Evolutionary conservation across 176 grass and related monocot species (phyloP), one percentile per base, ranked within the genome.

Genomic region (Chloris gayana): DNA sequence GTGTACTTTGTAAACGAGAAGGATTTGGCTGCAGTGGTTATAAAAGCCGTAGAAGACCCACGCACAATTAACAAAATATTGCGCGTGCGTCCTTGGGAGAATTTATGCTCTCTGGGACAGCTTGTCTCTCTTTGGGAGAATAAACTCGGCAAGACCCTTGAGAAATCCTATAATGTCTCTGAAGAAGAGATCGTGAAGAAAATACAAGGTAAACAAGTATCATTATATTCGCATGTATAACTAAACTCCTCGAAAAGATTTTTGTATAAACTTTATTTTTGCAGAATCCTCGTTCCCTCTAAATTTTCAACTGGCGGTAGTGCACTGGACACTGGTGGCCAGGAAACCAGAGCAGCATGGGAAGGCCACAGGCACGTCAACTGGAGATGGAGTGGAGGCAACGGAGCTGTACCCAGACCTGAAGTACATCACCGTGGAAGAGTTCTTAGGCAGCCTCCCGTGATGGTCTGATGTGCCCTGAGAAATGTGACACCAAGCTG

Each of bases 11-110:
- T 74, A 24, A 58, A 74, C 34, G 72, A 58, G 72, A 3, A 74
- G 34, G 72, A 74, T 8, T 25, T 57, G 72, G 33, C 22, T 7
- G 22, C 21, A 8, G 51, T 74, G 21, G 51, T 33, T 39, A 58
- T 74, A 13, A 89, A 82, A 64, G 77, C 83, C 14, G 72, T 78
- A 4, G 71, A 85, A 15, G 83, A 89, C 25, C 82, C 72, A 18
- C 74, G 83, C 42, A 89, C 87, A 27, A 24, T 89, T 5, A 85
- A 89, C 65, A 85, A 78, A 62, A 85, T 82, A 30, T 3, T 89
- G 3, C 64, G 82, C 39, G 35, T 85, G 41, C 67, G 77, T 35
- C 83, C 87, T 21, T 24, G n/a, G 6, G 14, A 14, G 6, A 85
- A 82, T 54, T 42, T 64, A 9, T 35, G 80, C 13, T 82, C 83